Base-by-base conservation (phyloP, 2,329 filamentous ascomycete genomes). In the Leptographium wingfieldii region DNA sequence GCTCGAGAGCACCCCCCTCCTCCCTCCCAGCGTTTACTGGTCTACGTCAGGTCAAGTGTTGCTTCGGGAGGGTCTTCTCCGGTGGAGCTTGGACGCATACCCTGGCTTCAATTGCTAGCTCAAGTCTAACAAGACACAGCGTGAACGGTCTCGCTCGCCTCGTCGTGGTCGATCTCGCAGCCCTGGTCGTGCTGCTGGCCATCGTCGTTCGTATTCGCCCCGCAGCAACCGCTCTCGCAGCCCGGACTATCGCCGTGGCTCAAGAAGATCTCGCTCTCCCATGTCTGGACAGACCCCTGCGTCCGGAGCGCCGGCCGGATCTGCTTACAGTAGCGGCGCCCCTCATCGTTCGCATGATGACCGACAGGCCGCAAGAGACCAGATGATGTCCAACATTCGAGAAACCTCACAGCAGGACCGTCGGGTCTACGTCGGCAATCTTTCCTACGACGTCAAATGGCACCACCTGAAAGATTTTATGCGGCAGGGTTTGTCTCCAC, bases 401-500 rank as follows among this genome's bases (percentile, higher is more conserved):
- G 94, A 97, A 71, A 88, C 89, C 54, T 97, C 94, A 63, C 94
- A 97, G 74, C 94, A 99, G 77, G 94, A 99, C 81, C 92, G 94
- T 71, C 92, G 94, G 67, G 94, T 99, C 83, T 99, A 99, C 74
- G 94, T 99, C 73, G 94, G 94, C 76, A 99, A 99, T 73, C 82
- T 99, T 68, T 94, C 92, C 56, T 99, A 99, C 80, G 94, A 99
- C 80, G 94, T 99, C 74, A 99, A 99, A 80, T 99, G 94, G 94
- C 92, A 97, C 80, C 94, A 97, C 71, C 84, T 99, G 65, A 99
- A 99, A 80, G 94, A 99, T 79, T 97, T 97, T 73, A 99, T 99
- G 94, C 88, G 94, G 83, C 90, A 96, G 85, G 92, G 94, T 76
- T 56, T 22, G 19, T 38, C n/a, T 49, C n/a, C 9, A 10, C 25